phyloP scores from a whole-genome alignment of 179 eudicot genomes.

The Spergularia azorica region DNA sequence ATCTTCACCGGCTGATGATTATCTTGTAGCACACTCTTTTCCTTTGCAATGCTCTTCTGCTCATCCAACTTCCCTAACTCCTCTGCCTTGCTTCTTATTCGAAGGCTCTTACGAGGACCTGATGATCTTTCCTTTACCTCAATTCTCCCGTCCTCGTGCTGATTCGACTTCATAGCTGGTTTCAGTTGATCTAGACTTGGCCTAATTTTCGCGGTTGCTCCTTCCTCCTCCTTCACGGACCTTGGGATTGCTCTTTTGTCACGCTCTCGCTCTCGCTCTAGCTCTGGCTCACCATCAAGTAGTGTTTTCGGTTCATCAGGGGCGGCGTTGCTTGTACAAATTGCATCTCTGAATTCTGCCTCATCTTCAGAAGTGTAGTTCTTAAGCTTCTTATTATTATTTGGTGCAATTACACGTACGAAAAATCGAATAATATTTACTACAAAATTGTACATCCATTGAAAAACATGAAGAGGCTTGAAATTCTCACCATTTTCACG shows the following conservation, averaged over 20 bases:
- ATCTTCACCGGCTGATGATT: conserved; percentile 8
- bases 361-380: conserved; percentile 3
- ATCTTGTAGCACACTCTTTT: not conserved
- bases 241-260: not conserved
- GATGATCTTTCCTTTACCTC: not conserved
- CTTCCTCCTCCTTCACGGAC: not conserved
- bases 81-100: conserved; percentile 12
- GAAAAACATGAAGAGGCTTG: conserved; percentile 29
- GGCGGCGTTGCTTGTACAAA: not conserved
- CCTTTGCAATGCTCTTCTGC: not conserved
- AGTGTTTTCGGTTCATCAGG: not conserved
- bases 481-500: conserved; percentile 13
- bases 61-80: not conserved
- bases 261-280: not conserved
- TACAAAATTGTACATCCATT: conserved; percentile 28
- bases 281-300: not conserved
- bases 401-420: not conserved
- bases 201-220: not conserved
- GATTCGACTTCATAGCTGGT: not conserved
- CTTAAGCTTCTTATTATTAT: not conserved
- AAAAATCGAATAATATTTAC: conserved; percentile 1
- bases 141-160: not conserved
- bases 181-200: not conserved
- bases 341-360: conserved; percentile 10
- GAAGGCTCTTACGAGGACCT: not conserved